phyloP scores from a whole-genome alignment of 768 basidiomycete genomes.

The Lactarius indigo region DNA sequence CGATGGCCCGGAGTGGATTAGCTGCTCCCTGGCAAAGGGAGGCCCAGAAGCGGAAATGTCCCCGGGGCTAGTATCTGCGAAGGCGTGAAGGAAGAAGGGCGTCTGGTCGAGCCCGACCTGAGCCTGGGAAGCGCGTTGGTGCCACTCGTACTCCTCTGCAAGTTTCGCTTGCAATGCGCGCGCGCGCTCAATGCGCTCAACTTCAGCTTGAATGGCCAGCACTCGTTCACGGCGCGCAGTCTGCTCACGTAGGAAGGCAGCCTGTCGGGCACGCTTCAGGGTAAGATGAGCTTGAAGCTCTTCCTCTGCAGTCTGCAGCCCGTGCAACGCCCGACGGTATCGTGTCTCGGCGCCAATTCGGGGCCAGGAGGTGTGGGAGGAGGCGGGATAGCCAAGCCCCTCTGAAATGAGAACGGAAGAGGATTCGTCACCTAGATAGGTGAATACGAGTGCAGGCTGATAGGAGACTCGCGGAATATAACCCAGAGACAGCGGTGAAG shows the following conservation, averaged over 20 bases:
- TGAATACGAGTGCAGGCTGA: neutral
- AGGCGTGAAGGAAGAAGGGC: neutral
- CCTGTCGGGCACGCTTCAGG: constrained; percentile 3
- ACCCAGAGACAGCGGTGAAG: neutral
- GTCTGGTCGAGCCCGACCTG: neutral
- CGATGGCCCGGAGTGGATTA: neutral
- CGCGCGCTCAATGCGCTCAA: neutral
- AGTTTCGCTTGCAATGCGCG: neutral
- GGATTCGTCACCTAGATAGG: neutral
- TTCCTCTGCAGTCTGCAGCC: constrained; percentile 21
- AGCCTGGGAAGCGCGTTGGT: neutral
- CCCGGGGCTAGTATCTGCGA: neutral
- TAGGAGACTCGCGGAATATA: neutral
- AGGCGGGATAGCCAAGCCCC: neutral
- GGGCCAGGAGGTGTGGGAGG: neutral
- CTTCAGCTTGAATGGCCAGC: neutral
- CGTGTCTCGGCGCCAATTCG: constrained; percentile 9
- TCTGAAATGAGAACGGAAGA: neutral
- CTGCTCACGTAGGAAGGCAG: constrained; percentile 4
- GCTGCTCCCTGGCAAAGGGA: neutral
- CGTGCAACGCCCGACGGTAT: constrained; percentile 20
- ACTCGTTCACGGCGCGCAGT: constrained; percentile 4
- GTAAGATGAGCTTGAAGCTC: constrained; percentile 13
- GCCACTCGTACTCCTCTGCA: neutral
- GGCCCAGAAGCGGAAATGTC: neutral